These are phyloP conservation scores for Cutaneotrichosporon sp. DNA, from an alignment of 1,284 basidiomycete species.

Conservation along the genomic window DNA sequence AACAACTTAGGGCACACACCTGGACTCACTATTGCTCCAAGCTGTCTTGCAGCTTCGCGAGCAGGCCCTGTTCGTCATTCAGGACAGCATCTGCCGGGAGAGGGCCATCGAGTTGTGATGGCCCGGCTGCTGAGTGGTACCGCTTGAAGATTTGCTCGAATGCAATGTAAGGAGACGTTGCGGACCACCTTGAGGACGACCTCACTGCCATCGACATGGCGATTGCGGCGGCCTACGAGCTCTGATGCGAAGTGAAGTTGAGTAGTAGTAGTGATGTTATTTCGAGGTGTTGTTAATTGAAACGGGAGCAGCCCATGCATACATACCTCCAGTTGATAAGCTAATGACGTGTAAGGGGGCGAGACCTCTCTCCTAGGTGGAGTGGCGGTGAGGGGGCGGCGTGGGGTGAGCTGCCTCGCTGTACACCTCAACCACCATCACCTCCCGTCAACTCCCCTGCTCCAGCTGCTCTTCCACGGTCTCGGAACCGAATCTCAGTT, in stretches of 20 bases:
- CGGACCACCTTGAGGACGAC: no score
- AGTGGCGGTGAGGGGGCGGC: no score
- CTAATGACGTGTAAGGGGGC: slow-evolving; percentile 7
- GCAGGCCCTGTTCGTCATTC: slow-evolving; percentile 37
- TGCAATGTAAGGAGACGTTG: slow-evolving; percentile 25
- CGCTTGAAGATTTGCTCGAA: slow-evolving; percentile 38
- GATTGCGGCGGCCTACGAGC: neutral
- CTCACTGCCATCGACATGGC: neutral
- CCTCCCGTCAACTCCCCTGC: no score
- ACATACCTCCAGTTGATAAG: no score
- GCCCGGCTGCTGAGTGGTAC: slow-evolving; percentile 41
- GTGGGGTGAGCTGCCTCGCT: no score
- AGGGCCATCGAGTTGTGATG: slow-evolving; percentile 41
- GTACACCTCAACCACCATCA: no score
- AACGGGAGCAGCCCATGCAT: no score
- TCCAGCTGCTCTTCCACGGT: no score
- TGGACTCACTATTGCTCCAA: slow-evolving; percentile 34
- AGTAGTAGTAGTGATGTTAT: no score
- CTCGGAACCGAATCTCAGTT: no score
- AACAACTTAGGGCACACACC: neutral
- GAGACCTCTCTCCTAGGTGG: no score
- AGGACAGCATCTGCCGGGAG: slow-evolving; percentile 36
- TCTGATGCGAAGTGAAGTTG: no score
- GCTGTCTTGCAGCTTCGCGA: slow-evolving; percentile 29
- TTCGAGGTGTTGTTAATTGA: neutral